Evolutionary conservation across 805 yeast species (phyloP).

Genomic region (Hemisphaericaspora nanyangensis): DNA sequence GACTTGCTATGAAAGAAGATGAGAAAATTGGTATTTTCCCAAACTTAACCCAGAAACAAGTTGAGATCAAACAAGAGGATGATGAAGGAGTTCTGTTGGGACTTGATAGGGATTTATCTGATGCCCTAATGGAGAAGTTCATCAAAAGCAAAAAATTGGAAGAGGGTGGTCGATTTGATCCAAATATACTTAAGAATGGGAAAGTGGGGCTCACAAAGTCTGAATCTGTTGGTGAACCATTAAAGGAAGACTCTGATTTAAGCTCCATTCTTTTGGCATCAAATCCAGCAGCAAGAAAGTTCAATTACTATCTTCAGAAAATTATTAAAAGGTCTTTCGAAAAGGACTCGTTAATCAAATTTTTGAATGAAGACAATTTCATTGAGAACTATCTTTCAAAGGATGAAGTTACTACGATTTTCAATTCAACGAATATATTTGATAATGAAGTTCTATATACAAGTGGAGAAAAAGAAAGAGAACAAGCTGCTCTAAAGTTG

Average conservation of each 20-base stretch:
- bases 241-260: not conserved
- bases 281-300: conserved; percentile 30
- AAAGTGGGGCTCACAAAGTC: conserved; percentile 12
- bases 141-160: conserved; percentile 24
- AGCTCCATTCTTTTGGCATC: conserved; percentile 19
- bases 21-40: conserved; percentile 57
- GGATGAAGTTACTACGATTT: conserved; percentile 23
- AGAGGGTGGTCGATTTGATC: conserved; percentile 3
- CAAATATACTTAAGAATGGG: conserved; percentile 11
- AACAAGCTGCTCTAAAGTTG: conserved; percentile 12
- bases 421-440: conserved; percentile 28
- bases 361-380: conserved; percentile 21
- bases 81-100: conserved; percentile 3
- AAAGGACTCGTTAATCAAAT: conserved; percentile 15
- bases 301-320: conserved; percentile 19
- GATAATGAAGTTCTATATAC: conserved; percentile 3
- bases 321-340: conserved; percentile 20
- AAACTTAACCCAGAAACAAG: conserved; percentile 5
- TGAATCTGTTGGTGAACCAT: conserved; percentile 6
- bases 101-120: conserved; percentile 2
- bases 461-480: conserved; percentile 8
- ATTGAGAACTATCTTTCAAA: conserved; percentile 17
- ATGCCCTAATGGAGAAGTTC: conserved; percentile 28
- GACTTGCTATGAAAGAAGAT: conserved; percentile 75
- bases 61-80: conserved; percentile 2